Evolutionary conservation across 2,329 filamentous ascomycete species (phyloP).

Genomic region (Lasiodiplodia sp.): DNA sequence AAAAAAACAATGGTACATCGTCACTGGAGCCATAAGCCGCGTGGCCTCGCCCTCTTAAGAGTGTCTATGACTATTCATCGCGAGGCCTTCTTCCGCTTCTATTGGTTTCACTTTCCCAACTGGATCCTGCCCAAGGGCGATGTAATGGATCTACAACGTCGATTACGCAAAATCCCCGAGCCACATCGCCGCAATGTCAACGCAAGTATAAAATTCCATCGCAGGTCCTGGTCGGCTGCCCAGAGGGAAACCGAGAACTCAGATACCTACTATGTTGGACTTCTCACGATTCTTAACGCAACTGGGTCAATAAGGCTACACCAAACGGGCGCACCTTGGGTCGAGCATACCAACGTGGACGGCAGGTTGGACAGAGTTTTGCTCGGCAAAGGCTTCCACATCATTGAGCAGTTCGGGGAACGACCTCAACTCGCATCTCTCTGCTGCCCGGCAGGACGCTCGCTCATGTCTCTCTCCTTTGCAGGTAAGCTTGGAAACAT

Average conservation of each 20-base stretch:
- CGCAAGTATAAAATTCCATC: not conserved
- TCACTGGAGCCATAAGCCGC: conserved; percentile 11
- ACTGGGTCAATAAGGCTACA: not conserved
- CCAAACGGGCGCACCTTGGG: not conserved
- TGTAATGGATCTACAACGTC: not conserved
- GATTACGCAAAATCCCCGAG: not conserved
- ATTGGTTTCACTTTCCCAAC: conserved; percentile 18
- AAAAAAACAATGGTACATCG: not conserved
- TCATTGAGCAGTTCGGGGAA: not conserved
- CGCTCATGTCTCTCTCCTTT: not conserved
- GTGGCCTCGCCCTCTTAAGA: not conserved
- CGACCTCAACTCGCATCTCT: no score
- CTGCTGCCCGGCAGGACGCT: no score
- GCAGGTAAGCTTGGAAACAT: not conserved
- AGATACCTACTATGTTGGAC: not conserved
- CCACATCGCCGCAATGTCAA: not conserved
- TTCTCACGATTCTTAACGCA: not conserved
- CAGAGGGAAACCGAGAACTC: not conserved
- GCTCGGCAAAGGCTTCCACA: not conserved
- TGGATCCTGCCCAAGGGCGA: not conserved
- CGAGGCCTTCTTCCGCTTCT: conserved; percentile 12
- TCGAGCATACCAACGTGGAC: not conserved
- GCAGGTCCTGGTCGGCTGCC: no score
- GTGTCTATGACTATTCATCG: not conserved
- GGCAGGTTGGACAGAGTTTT: not conserved